These are phyloP conservation scores for Rhodofomes roseus DNA, from an alignment of 1,284 basidiomycete species.

Conservation along the genomic window DNA sequence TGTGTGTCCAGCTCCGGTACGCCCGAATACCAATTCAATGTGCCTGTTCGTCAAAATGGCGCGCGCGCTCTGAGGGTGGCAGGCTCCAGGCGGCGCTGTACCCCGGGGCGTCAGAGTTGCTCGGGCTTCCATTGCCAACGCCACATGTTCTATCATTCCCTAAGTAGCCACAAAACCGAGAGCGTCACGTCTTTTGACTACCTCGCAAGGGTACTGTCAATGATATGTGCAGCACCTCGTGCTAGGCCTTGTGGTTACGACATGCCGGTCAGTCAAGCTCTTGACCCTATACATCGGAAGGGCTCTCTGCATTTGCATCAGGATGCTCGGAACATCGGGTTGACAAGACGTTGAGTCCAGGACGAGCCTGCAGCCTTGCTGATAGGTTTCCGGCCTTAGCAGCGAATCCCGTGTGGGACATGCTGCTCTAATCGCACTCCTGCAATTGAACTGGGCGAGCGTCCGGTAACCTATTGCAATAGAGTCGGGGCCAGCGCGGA, in stretches of 20 bases:
- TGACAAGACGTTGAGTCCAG: too few relatives aligned
- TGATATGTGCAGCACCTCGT: not conserved
- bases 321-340: not conserved
- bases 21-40: not conserved
- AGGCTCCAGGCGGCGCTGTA: not conserved
- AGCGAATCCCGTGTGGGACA: too few relatives aligned
- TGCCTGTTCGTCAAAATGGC: not conserved
- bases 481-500: not conserved
- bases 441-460: not conserved
- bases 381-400: too few relatives aligned
- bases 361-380: too few relatives aligned
- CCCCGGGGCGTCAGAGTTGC: not conserved
- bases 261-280: not conserved
- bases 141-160: not conserved
- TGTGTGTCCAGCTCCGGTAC: not conserved
- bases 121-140: not conserved
- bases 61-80: not conserved
- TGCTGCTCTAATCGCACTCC: not conserved
- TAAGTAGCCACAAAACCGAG: not conserved
- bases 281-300: not conserved
- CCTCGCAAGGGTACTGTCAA: not conserved
- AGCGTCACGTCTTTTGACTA: not conserved
- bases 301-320: not conserved
- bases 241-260: not conserved
- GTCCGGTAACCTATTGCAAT: constrained; percentile 1